phyloP scores from a whole-genome alignment of 2,329 filamentous ascomycete species.

The Ilyonectria robusta region DNA sequence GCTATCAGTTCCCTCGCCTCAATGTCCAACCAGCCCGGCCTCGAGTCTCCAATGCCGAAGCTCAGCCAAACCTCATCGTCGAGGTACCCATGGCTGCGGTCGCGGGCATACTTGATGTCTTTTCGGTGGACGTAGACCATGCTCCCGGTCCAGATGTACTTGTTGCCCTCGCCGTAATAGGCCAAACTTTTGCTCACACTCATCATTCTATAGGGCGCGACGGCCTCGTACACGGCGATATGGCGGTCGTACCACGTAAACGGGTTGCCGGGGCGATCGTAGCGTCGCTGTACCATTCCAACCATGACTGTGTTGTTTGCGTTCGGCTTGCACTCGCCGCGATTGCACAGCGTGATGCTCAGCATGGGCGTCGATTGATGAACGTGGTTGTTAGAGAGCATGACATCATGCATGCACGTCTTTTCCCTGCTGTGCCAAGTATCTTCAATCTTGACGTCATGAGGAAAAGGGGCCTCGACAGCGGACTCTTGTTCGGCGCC shows the following conservation, averaged over 20 bases:
- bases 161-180: conserved; percentile 42
- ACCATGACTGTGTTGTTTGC: conserved; percentile 40
- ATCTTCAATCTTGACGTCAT: conserved; percentile 27
- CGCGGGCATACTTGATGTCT: conserved; percentile 20
- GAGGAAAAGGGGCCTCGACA: conserved; percentile 41
- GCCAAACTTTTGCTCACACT: conserved; percentile 44
- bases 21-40: conserved; percentile 41
- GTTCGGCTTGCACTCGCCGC: conserved; percentile 36
- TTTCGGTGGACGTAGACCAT: conserved; percentile 40
- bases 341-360: conserved; percentile 41
- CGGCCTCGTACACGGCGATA: conserved; percentile 40
- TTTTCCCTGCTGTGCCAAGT: conserved; percentile 39
- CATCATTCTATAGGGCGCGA: conserved; percentile 39
- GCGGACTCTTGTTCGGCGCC: conserved; percentile 26
- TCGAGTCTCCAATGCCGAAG: conserved; percentile 42
- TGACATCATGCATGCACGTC: conserved; percentile 42
- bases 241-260: conserved; percentile 44
- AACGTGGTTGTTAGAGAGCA: conserved; percentile 40
- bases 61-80: conserved; percentile 43
- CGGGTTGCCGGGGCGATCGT: conserved; percentile 39
- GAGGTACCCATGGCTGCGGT: conserved; percentile 37
- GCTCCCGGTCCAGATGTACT: conserved; percentile 43
- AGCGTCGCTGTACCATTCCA: conserved; percentile 45
- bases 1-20: conserved; percentile 38
- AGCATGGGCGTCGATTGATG: conserved; percentile 46